Evolutionary conservation across 208 protist species (phyloP).

Genomic region (Vickermania spadyakhi): DNA sequence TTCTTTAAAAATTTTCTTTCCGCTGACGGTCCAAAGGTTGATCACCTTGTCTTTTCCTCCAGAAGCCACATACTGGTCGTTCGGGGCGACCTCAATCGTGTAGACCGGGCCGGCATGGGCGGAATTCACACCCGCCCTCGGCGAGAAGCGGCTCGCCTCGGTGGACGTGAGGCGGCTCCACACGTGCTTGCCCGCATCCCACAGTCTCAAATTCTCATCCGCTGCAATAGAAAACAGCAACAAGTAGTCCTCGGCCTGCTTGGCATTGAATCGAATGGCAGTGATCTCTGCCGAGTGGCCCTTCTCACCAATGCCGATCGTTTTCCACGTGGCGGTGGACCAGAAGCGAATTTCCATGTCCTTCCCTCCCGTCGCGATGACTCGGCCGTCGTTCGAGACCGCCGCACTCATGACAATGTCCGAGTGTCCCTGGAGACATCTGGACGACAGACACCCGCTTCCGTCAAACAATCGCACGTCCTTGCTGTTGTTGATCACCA

Average conservation of each 20-base stretch:
- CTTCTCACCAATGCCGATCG: constrained; percentile 43
- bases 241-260: constrained; percentile 47
- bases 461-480: constrained; percentile 67
- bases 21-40: constrained; percentile 68
- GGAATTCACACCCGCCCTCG: constrained; percentile 46
- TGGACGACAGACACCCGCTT: constrained; percentile 43
- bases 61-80: constrained; percentile 86
- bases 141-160: neutral
- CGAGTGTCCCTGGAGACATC: constrained; percentile 59
- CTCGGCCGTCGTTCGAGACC: constrained; percentile 42
- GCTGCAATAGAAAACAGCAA: constrained; percentile 67
- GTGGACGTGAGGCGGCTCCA: constrained; percentile 12
- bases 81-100: constrained; percentile 66
- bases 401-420: constrained; percentile 82
- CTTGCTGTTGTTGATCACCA: constrained; percentile 82
- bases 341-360: constrained; percentile 82
- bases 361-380: constrained; percentile 80
- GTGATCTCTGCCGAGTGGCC: constrained; percentile 82
- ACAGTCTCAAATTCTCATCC: constrained; percentile 80
- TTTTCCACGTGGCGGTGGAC: constrained; percentile 55
- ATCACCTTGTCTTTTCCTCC: constrained; percentile 85
- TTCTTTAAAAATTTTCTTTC: constrained; percentile 76
- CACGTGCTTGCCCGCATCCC: constrained; percentile 55
- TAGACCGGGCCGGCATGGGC: constrained; percentile 79
- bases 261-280: constrained; percentile 57